Percentiles rank a stretch among this genome's conserved stretches.
Evolutionary conservation across 2,329 filamentous ascomycete species (phyloP).

Genomic region (Diplodia intermedia): DNA sequence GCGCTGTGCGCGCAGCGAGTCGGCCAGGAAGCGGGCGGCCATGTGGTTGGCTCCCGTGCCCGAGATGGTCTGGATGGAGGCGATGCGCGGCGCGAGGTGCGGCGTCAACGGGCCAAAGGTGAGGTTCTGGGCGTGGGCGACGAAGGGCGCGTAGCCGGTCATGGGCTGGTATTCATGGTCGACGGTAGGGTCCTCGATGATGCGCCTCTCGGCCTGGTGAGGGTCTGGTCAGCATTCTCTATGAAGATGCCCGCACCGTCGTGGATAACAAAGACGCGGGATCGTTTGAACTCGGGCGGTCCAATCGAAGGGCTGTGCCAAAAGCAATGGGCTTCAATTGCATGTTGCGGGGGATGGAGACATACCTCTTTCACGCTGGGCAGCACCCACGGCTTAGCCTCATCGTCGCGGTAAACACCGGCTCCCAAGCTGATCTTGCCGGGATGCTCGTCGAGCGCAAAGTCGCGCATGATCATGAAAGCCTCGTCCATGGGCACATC

Average conservation of each 20-base stretch:
- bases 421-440: conserved; percentile 51
- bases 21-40: conserved; percentile 40
- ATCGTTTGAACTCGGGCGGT: background rate
- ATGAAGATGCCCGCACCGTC: background rate
- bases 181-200: conserved; percentile 28
- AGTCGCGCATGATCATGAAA: conserved; percentile 33
- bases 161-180: conserved; percentile 41
- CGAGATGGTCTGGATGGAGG: conserved; percentile 47
- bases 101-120: conserved; percentile 37
- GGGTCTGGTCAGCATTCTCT: background rate
- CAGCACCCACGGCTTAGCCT: conserved; percentile 49
- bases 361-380: conserved; percentile 42
- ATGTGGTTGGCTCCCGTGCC: conserved; percentile 50
- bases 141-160: conserved; percentile 36
- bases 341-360: background rate
- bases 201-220: conserved; percentile 32
- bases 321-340: conserved; percentile 2
- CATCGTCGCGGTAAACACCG: conserved; percentile 52
- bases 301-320: background rate
- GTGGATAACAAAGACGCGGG: background rate
- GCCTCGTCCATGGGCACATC: conserved; percentile 28
- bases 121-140: conserved; percentile 40
- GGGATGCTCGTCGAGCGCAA: conserved; percentile 33
- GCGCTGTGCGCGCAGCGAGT: conserved; percentile 35
- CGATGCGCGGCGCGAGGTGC: conserved; percentile 33